Evolutionary conservation across 2,329 filamentous ascomycete genomes (phyloP).

Genomic region (Anisogramma anomala): DNA sequence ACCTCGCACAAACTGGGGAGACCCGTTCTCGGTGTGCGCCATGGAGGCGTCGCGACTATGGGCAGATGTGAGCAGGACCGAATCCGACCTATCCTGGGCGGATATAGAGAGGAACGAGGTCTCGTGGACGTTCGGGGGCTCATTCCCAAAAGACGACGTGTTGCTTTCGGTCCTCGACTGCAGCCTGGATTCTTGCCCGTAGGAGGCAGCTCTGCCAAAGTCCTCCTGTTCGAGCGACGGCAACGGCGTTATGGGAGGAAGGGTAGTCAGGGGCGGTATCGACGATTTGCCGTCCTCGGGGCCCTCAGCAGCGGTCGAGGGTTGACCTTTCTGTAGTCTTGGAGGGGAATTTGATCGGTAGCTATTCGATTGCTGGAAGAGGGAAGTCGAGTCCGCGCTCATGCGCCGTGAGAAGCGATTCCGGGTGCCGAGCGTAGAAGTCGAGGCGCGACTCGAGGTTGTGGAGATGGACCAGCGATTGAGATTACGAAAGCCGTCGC

Average conservation of each 20-base stretch:
- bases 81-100: conserved; percentile 8
- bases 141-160: conserved; percentile 18
- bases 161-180: conserved; percentile 15
- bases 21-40: conserved; percentile 25
- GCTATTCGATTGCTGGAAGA: conserved; percentile 14
- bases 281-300: conserved; percentile 18
- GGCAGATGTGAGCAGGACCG: conserved; percentile 8
- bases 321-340: conserved; percentile 28
- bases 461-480: conserved; percentile 45
- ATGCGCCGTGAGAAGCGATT: conserved; percentile 29
- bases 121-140: conserved; percentile 14
- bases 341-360: conserved; percentile 23
- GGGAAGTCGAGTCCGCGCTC: conserved; percentile 32
- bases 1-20: conserved; percentile 20
- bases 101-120: conserved; percentile 16
- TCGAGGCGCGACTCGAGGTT: conserved; percentile 34
- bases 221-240: conserved; percentile 29
- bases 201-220: conserved; percentile 14
- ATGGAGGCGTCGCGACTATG: conserved; percentile 18
- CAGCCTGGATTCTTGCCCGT: conserved; percentile 1
- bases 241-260: conserved; percentile 31
- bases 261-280: conserved; percentile 24
- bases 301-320: conserved; percentile 22
- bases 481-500: conserved; percentile 35
- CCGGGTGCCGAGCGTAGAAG: conserved; percentile 22